Conservation (phyloP, 208 protist genomes). For the Histomonas meleagridis region DNA sequence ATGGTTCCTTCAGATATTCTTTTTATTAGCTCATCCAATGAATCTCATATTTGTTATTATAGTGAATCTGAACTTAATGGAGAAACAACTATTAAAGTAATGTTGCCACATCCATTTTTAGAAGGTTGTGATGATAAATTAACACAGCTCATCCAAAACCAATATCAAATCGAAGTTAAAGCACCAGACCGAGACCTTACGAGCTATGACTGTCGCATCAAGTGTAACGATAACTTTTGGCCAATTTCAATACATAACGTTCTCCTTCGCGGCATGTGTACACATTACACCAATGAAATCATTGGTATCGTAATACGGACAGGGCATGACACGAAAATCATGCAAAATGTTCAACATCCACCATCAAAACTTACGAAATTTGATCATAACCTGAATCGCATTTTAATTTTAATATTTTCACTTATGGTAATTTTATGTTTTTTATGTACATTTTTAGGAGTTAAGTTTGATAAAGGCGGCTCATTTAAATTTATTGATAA, state of each 20-base stretch:
- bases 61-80: not conserved
- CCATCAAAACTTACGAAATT: not conserved
- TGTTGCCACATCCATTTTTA: not conserved
- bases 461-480: not conserved
- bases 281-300: not conserved
- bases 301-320: not conserved
- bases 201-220: not conserved
- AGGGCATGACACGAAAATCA: not conserved
- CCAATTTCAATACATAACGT: not conserved
- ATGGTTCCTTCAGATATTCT: not conserved
- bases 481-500: not conserved
- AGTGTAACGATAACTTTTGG: not conserved
- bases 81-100: slow-evolving; percentile 10
- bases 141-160: not conserved
- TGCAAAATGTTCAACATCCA: not conserved
- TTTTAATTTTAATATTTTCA: not conserved
- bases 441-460: not conserved
- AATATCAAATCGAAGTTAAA: not conserved
- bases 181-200: not conserved
- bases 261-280: not conserved
- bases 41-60: not conserved
- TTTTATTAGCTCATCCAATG: not conserved
- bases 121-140: not conserved
- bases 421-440: not conserved
- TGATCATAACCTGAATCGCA: not conserved